Conservation (phyloP, 148 eudicot species). For the Camellia lanceoleosa region DNA sequence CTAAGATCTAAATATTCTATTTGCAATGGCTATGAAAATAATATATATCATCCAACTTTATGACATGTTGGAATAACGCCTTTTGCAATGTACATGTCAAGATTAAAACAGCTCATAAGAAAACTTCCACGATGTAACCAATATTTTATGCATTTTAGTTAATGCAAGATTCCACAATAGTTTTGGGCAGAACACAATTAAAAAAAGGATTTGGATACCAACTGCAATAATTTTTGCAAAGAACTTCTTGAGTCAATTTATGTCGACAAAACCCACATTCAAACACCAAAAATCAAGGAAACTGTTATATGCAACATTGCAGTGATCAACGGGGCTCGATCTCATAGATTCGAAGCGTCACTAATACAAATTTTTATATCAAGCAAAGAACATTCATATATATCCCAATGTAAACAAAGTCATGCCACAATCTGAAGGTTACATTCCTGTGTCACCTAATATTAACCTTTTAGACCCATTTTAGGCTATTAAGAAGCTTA, state of each 20-base stretch:
- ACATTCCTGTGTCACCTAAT: too few species aligned
- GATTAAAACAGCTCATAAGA: not conserved
- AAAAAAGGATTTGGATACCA: not conserved
- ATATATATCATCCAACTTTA: too few species aligned
- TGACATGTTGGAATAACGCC: not conserved
- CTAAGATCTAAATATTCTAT: too few species aligned
- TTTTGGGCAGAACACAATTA: not conserved
- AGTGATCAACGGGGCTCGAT: not conserved
- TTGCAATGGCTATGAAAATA: too few species aligned
- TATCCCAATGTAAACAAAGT: not conserved
- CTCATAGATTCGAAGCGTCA: not conserved
- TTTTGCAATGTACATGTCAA: too few species aligned
- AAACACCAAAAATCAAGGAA: not conserved
- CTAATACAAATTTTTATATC: not conserved
- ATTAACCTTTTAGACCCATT: too few species aligned
- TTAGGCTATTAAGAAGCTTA: too few species aligned
- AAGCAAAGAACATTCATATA: not conserved
- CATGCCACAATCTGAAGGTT: not conserved
- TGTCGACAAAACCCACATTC: not conserved
- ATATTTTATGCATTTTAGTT: too few species aligned
- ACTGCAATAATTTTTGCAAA: not conserved
- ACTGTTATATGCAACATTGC: not conserved
- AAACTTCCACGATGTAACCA: too few species aligned
- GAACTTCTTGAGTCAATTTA: not conserved
- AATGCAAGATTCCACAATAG: too few species aligned